Percentiles rank a stretch among this genome's conserved stretches.
phyloP scores from a whole-genome alignment of 176 grass and related monocot genomes.

The Microstegium vimineum region DNA sequence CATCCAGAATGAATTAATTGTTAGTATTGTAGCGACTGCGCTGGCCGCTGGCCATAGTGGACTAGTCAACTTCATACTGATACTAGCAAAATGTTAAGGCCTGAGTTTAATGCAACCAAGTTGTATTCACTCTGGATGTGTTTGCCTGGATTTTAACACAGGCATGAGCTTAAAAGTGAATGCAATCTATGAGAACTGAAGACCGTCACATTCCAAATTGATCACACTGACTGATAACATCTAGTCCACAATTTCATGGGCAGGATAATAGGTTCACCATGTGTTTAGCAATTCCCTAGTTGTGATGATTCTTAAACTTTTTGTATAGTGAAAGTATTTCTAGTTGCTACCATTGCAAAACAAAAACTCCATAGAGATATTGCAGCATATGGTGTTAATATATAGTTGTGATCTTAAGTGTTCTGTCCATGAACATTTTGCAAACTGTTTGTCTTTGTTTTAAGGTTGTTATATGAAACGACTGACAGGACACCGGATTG shows the following conservation, averaged over 20 bases:
- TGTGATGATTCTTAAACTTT: background rate
- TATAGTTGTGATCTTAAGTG: background rate
- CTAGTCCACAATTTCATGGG: background rate
- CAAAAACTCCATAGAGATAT: background rate
- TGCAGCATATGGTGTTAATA: background rate
- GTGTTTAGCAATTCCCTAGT: background rate
- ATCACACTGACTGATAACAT: background rate
- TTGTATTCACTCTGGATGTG: background rate
- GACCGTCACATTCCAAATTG: background rate
- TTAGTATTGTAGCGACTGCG: background rate
- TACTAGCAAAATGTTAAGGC: background rate
- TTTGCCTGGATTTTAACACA: background rate
- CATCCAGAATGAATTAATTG: background rate
- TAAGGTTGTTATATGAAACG: background rate
- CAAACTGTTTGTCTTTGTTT: background rate
- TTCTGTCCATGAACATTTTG: background rate
- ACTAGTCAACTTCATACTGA: background rate
- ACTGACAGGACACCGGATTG: background rate
- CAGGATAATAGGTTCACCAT: background rate
- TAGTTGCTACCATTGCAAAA: background rate
- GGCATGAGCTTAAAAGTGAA: background rate
- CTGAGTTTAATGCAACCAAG: background rate
- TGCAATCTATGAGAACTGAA: background rate
- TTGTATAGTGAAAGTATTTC: background rate
- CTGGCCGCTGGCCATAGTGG: background rate